phyloP scores from a whole-genome alignment of 169 alveolate species.

The Plasmodium cynomolgi region DNA sequence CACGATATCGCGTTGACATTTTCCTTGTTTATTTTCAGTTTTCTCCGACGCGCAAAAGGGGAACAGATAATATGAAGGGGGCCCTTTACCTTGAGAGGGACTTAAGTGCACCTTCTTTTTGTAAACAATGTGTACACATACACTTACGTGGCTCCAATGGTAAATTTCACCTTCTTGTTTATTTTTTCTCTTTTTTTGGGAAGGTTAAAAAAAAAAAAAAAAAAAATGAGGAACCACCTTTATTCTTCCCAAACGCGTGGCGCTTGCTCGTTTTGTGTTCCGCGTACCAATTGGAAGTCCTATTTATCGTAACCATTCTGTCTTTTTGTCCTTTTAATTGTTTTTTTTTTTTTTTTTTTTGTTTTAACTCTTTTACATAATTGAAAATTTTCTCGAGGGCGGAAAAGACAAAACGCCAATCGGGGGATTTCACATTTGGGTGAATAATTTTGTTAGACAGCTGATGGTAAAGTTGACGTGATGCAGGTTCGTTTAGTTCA shows the following conservation, averaged over 20 bases:
- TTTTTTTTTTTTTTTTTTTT: conserved; percentile 11
- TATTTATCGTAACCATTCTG: background rate
- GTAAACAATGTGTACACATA: background rate
- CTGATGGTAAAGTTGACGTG: background rate
- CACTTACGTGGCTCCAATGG: background rate
- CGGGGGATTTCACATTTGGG: background rate
- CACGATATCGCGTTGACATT: background rate
- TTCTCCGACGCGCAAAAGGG: conserved; percentile 66
- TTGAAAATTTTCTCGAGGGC: background rate
- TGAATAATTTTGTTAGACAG: background rate
- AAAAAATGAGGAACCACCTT: background rate
- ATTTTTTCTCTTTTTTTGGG: background rate
- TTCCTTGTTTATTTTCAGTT: conserved; percentile 14
- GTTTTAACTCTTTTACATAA: background rate
- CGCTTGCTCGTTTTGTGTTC: background rate
- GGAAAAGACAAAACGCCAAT: background rate
- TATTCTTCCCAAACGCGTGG: background rate
- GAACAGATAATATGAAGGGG: background rate
- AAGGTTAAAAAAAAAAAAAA: background rate
- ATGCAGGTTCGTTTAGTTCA: background rate
- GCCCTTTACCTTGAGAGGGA: background rate
- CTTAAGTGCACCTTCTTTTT: background rate
- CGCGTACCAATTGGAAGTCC: background rate
- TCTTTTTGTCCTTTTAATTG: conserved; percentile 16
- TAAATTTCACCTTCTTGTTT: background rate